Base-by-base conservation (phyloP, 495 filamentous ascomycete genomes). In the Wilcoxina mikolae region DNA sequence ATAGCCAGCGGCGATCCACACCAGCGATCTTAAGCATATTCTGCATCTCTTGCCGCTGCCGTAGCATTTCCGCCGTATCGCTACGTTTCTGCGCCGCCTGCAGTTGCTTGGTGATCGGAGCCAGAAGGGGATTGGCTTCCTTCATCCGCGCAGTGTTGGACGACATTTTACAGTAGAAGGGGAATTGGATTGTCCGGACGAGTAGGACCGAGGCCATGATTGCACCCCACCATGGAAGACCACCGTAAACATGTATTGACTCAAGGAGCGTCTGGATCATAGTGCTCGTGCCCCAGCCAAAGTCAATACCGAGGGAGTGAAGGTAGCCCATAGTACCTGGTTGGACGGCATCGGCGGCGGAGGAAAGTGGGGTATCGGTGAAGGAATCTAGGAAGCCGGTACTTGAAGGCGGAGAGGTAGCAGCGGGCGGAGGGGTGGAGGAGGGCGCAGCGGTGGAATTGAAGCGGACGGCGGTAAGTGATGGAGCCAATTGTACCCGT, bases 221-320 rank as follows among this genome's bases (percentile, higher is more conserved):
- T 54, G 84, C 78, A 4, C 69, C 77, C 80, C 85, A 87, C 91
- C 90, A 95, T 1, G 85, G 84, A 49, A 84, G 66, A 9, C 79
- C 86, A 1, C 65, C 63, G 61, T 72, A 80, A 52, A 95, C 68
- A 69, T 95, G 85, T 47, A 91, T 62, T 62, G 89, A 80, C 69
- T 98, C 91, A 27, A 95, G 68, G 5, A 80, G 2, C 69, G 70
- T 85, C 72, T 95, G 73, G 51, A 91, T 76, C 9, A 76, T 55
- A 0, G 78, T 63, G 0, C 85, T 82, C 2, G 81, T 74, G 22
- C 91, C 89, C 72, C 72, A 87, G 61, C 88, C 86, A 61, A 78
- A 95, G 57, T 95, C 86, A 20, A 96, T 69, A 1, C 91, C 91
- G 20, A 95, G 69, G 0, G 76, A 75, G 59, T 84, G 82, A 48